phyloP scores from a whole-genome alignment of 257 asterid species.

The Fraxinus excelsior region DNA sequence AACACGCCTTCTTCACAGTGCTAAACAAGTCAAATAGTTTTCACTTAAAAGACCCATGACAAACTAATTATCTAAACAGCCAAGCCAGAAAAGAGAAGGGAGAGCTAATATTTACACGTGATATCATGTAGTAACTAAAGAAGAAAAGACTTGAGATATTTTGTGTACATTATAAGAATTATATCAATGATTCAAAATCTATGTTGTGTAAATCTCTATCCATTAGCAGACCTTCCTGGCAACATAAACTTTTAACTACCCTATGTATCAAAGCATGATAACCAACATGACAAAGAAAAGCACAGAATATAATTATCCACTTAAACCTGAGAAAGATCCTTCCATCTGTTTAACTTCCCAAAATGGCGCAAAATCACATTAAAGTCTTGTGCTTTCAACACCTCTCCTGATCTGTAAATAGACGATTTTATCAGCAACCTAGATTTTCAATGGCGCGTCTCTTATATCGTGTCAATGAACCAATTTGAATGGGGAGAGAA shows the following conservation, averaged over 20 bases:
- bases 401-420: conserved; percentile 66
- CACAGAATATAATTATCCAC: conserved; percentile 21
- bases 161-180: neutral
- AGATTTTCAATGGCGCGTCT: neutral
- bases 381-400: conserved; percentile 69
- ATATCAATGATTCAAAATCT: conserved; percentile 4
- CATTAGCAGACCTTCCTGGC: neutral
- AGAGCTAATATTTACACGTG: neutral
- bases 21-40: neutral
- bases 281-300: conserved; percentile 14
- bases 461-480: neutral
- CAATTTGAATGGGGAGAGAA: neutral
- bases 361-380: conserved; percentile 83
- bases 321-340: conserved; percentile 79
- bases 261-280: conserved; percentile 16
- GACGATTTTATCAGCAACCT: conserved; percentile 22
- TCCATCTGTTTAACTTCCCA: conserved; percentile 65
- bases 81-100: conserved; percentile 8
- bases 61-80: neutral
- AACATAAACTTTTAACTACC: conserved; percentile 12
- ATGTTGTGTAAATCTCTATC: conserved; percentile 4
- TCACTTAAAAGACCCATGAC: neutral
- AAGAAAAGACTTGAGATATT: conserved; percentile 11
- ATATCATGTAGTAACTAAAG: conserved; percentile 16
- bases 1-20: neutral